A percentile compares a stretch with the other conserved stretches of the same genome.
Evolutionary conservation across 768 basidiomycete species (phyloP).

Genomic region (Naganishia vishniacii): DNA sequence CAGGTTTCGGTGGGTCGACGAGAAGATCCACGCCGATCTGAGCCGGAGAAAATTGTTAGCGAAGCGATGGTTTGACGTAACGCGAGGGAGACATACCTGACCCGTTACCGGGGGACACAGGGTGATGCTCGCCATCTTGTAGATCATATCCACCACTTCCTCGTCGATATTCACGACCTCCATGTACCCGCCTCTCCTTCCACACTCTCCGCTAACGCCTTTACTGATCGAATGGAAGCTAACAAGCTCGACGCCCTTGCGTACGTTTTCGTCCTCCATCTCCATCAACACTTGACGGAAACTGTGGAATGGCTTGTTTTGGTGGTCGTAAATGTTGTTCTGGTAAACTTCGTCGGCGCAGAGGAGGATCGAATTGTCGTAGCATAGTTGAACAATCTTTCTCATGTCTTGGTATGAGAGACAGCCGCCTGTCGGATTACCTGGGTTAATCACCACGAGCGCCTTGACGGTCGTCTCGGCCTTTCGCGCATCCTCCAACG

Average conservation of each 20-base stretch:
- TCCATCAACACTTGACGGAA: conserved; percentile 82
- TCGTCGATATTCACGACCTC: conserved; percentile 77
- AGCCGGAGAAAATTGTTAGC: neutral
- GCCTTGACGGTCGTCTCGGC: conserved; percentile 67
- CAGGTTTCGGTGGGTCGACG: conserved; percentile 78
- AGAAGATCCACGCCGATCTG: conserved; percentile 91
- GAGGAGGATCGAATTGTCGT: conserved; percentile 75
- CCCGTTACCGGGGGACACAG: conserved; percentile 86
- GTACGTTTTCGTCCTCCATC: conserved; percentile 56
- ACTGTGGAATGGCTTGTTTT: conserved; percentile 70
- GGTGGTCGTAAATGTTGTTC: conserved; percentile 68
- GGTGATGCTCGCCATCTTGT: conserved; percentile 90
- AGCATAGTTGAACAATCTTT: conserved; percentile 74
- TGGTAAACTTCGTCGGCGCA: conserved; percentile 99
- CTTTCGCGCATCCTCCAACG: conserved; percentile 61
- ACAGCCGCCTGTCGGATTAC: conserved; percentile 90
- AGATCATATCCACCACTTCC: conserved; percentile 75
- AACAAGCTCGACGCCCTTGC: conserved; percentile 61
- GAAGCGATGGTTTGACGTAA: neutral
- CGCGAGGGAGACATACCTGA: conserved; percentile 36
- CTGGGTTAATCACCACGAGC: conserved; percentile 96
- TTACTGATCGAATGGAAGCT: conserved; percentile 98
- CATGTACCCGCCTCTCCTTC: conserved; percentile 93
- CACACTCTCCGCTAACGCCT: conserved; percentile 92
- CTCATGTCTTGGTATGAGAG: conserved; percentile 67